A percentile compares a stretch with the other conserved stretches of the same genome.
Evolutionary conservation across 2,329 filamentous ascomycete species (phyloP).

Genomic region (Penicillium sp.): DNA sequence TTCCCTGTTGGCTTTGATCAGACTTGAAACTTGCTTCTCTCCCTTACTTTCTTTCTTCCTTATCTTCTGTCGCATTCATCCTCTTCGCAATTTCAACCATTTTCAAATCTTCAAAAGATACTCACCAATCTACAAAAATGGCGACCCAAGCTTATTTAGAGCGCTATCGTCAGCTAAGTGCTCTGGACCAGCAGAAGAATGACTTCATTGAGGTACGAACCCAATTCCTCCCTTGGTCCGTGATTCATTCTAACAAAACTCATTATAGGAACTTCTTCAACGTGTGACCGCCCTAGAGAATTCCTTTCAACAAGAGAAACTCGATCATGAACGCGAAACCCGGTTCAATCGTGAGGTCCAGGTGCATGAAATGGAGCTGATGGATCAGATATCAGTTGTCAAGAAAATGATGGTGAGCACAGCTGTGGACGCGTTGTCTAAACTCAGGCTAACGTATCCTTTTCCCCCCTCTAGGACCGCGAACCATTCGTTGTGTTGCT

Average conservation of each 20-base stretch:
- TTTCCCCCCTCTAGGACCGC: conserved; percentile 40
- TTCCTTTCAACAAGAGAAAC: conserved; percentile 42
- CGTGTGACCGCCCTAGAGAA: conserved; percentile 45
- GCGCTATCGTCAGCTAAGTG: conserved; percentile 45
- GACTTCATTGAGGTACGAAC: conserved; percentile 46
- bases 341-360: conserved; percentile 49
- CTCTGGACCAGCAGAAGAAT: conserved; percentile 48
- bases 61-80: conserved; percentile 7
- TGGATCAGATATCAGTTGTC: conserved; percentile 45
- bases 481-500: conserved; percentile 55
- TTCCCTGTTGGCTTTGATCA: conserved; percentile 6
- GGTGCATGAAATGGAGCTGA: conserved; percentile 47
- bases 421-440: conserved; percentile 1
- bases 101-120: background rate
- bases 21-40: conserved; percentile 7
- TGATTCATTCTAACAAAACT: conserved; percentile 17
- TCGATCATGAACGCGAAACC: conserved; percentile 49
- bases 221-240: conserved; percentile 5
- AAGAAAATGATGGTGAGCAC: conserved; percentile 46
- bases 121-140: conserved; percentile 22
- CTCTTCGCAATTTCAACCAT: background rate
- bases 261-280: conserved; percentile 44
- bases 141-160: conserved; percentile 36
- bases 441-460: conserved; percentile 6
- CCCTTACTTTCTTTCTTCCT: conserved; percentile 6